phyloP scores from a whole-genome alignment of 495 filamentous ascomycete genomes.

The Hypoxylon fragiforme region DNA sequence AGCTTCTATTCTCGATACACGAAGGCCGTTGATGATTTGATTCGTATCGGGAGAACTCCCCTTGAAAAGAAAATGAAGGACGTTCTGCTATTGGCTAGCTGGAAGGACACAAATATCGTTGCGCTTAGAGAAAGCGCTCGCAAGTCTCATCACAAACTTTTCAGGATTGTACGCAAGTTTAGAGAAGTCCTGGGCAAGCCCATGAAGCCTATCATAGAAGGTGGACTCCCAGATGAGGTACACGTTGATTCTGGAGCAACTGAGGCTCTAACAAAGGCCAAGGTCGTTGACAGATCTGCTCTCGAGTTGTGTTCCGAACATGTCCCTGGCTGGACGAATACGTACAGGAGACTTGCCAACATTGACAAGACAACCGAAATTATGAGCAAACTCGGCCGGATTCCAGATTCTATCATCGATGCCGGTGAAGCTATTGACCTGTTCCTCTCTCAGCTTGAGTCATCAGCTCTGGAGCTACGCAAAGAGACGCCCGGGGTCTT shows the following conservation, averaged over 20 bases:
- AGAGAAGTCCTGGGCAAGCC: conserved; percentile 72
- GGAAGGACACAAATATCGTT: conserved; percentile 95
- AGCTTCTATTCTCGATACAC: conserved; percentile 70
- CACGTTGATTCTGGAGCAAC: conserved; percentile 17
- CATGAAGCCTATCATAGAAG: conserved; percentile 63
- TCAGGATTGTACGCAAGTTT: conserved; percentile 89
- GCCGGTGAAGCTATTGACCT: conserved; percentile 62
- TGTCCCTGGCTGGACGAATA: conserved; percentile 58
- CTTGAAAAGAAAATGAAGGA: conserved; percentile 88
- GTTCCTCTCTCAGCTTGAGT: conserved; percentile 68
- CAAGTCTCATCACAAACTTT: conserved; percentile 87
- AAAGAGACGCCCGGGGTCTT: conserved; percentile 75
- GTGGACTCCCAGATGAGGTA: conserved; percentile 63
- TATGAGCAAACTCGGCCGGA: conserved; percentile 51
- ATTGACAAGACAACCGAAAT: conserved; percentile 60
- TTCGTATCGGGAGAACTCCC: conserved; percentile 63
- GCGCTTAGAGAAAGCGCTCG: conserved; percentile 84
- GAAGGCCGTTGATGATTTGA: conserved; percentile 59
- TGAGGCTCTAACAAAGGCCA: conserved; percentile 19
- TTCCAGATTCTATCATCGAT: conserved; percentile 57
- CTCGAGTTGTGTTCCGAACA: conserved; percentile 54
- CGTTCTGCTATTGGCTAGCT: conserved; percentile 83
- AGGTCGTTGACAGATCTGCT: conserved; percentile 47
- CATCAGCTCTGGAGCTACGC: conserved; percentile 69
- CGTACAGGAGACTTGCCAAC: conserved; percentile 72